A percentile compares a stretch with the other conserved stretches of the same genome.
Conservation (phyloP, 176 grass and related monocot species). For the Triticum timopheevii region DNA sequence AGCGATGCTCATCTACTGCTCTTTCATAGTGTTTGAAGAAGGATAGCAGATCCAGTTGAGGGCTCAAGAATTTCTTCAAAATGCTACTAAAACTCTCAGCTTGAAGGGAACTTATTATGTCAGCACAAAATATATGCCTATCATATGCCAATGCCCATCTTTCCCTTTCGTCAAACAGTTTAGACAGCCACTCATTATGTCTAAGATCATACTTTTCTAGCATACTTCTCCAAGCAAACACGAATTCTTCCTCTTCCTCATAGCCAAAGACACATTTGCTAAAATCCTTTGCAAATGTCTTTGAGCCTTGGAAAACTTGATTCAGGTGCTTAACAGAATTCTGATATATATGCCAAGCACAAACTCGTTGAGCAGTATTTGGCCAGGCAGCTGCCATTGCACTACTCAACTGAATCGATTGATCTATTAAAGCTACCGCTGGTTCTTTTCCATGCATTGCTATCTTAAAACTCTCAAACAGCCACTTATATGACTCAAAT, state of each 20-base stretch:
- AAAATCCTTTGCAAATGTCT: constrained; percentile 92
- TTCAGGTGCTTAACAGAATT: constrained; percentile 94
- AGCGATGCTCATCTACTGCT: constrained; percentile 91
- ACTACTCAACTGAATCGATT: constrained; percentile 70
- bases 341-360: constrained; percentile 95
- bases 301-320: constrained; percentile 96
- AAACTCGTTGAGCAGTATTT: constrained; percentile 68
- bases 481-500: constrained; percentile 92
- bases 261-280: constrained; percentile 82
- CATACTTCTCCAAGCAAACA: constrained; percentile 85
- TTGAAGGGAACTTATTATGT: constrained; percentile 80
- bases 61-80: constrained; percentile 87
- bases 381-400: constrained; percentile 82
- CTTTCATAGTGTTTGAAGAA: constrained; percentile 99
- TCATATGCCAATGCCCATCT: constrained; percentile 85
- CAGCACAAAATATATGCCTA: constrained; percentile 91
- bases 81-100: constrained; percentile 74
- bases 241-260: constrained; percentile 82
- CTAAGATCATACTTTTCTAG: constrained; percentile 93
- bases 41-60: constrained; percentile 83
- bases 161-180: constrained; percentile 88
- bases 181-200: constrained; percentile 89
- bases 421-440: constrained; percentile 68
- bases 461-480: constrained; percentile 97
- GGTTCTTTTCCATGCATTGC: constrained; percentile 95